These are phyloP conservation scores for Scopulariopsis brevicaulis DNA, from an alignment of 2,329 filamentous ascomycete species.

Conservation along the genomic window DNA sequence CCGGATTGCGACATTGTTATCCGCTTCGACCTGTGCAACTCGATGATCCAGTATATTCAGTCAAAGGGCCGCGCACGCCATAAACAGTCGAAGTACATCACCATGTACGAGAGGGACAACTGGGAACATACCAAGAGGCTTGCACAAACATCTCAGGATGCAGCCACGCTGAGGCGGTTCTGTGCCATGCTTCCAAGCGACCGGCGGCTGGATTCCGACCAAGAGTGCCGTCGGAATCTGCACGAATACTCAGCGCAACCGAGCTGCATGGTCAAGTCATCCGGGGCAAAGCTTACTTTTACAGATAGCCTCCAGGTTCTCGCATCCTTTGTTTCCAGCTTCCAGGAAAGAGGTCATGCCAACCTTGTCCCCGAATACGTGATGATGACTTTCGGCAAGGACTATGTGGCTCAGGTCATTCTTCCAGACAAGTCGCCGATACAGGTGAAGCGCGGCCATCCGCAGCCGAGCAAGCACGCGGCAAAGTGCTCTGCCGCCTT, in stretches of 20 bases:
- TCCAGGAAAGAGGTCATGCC: constrained; percentile 26
- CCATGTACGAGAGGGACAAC: constrained; percentile 71
- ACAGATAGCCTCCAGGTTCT: constrained; percentile 61
- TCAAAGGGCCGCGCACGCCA: constrained; percentile 81
- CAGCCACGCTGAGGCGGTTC: constrained; percentile 59
- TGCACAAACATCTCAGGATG: constrained; percentile 47
- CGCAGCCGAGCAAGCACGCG: constrained; percentile 57
- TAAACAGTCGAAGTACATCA: constrained; percentile 65
- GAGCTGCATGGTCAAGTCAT: constrained; percentile 48
- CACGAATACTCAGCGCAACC: constrained; percentile 20
- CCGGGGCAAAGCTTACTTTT: constrained; percentile 71
- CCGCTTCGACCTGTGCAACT: constrained; percentile 77
- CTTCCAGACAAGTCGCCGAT: constrained; percentile 68
- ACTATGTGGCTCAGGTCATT: constrained; percentile 67
- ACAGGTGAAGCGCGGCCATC: constrained; percentile 49
- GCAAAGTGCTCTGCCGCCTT: constrained; percentile 89
- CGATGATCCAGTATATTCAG: constrained; percentile 91
- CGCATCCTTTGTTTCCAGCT: constrained; percentile 59
- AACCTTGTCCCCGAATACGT: constrained; percentile 44
- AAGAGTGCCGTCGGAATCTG: constrained; percentile 2
- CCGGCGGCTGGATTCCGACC: constrained; percentile 31
- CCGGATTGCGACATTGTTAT: constrained; percentile 57
- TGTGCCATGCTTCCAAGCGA: constrained; percentile 66
- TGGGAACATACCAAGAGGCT: constrained; percentile 43
- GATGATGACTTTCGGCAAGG: constrained; percentile 39